Conservation (phyloP, 2,329 filamentous ascomycete species). For the Colletotrichum chrysophilum region DNA sequence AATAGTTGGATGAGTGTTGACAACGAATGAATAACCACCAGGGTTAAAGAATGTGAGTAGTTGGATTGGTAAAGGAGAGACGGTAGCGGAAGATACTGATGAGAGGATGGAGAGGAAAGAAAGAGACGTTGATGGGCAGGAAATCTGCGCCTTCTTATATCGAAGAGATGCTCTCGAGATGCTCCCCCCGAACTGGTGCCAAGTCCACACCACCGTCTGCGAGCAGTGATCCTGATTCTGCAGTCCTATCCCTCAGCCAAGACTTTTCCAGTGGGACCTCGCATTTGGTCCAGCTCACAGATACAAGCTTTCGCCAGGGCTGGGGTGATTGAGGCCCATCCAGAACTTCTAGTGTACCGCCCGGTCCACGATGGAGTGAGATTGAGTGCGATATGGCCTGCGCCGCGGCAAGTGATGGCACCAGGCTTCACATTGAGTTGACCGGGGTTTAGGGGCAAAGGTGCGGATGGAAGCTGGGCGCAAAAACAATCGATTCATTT, state of each 20-base stretch:
- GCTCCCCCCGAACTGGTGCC: neutral
- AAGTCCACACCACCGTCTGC: neutral
- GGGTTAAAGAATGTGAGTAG: slow-evolving; percentile 29
- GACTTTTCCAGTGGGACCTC: neutral
- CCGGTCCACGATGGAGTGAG: slow-evolving; percentile 3
- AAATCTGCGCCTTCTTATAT: slow-evolving; percentile 12
- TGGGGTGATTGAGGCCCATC: neutral
- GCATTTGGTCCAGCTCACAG: neutral
- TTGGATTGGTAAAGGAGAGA: slow-evolving; percentile 31
- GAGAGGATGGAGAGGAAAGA: neutral
- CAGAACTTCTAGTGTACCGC: neutral
- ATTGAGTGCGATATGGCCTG: neutral
- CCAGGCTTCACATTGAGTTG: neutral
- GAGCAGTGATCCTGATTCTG: neutral
- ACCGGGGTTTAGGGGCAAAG: neutral
- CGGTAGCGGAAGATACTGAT: slow-evolving; percentile 15
- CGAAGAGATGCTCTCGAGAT: neutral
- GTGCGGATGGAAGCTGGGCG: neutral
- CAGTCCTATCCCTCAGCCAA: neutral
- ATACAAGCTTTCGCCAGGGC: slow-evolving; percentile 8
- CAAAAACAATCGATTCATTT: slow-evolving; percentile 4
- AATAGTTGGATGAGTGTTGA: neutral
- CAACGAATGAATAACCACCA: slow-evolving; percentile 21
- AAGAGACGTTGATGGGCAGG: neutral
- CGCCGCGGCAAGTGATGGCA: neutral